Evolutionary conservation across 345 rosid species (phyloP), one percentile per base, ranked within the genome.

Genomic region (Cardamine resedifolia): DNA sequence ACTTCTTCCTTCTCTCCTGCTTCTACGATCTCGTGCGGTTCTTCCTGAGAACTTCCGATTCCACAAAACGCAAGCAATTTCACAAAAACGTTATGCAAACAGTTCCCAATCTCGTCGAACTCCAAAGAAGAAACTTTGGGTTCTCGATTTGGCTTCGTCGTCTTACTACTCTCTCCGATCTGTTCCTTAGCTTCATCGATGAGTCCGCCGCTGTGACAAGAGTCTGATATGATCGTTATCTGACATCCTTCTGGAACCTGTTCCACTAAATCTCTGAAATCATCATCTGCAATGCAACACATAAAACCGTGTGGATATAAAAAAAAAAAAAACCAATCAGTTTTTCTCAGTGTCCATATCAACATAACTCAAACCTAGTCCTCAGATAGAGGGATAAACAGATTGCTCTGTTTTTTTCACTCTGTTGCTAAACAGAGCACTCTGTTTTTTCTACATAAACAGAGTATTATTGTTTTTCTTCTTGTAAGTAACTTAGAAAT

Each of bases 51-150:
- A 5, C 38, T 55, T 59, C 51, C 81, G 60, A 92, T 78, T 38
- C 96, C 96, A 26, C 84, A 86, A 60, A 96, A 84, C 64, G 81
- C 83, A 4, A 92, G 58, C 4, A 87, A 80, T 66, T 20, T 80
- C 59, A 83, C 21, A 15, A 90, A 79, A 0, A 73, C 71, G 62
- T 68, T 72, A 58, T 83, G 83, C 65, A 88, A 78, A 76, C 85
- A 86, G 73, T 63, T 79, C 66, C 60, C 72, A 59, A 88, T 74
- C 34, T 88, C 77, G 26, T n/a, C n/a, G n/a, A 71, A 80, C 10
- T 16, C 59, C 31, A 79, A 79, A 20, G 58, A 71, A 10, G 44
- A 20, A 38, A 15, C 60, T 41, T 36, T 4, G 1, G 28, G 65
- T 36, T 83, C 79, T 77, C 44, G 50, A 18, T 21, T 21, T 36